A percentile compares a stretch with the other conserved stretches of the same genome.
Evolutionary conservation across 306 rosid species (phyloP).

Genomic region (Datisca glomerata): DNA sequence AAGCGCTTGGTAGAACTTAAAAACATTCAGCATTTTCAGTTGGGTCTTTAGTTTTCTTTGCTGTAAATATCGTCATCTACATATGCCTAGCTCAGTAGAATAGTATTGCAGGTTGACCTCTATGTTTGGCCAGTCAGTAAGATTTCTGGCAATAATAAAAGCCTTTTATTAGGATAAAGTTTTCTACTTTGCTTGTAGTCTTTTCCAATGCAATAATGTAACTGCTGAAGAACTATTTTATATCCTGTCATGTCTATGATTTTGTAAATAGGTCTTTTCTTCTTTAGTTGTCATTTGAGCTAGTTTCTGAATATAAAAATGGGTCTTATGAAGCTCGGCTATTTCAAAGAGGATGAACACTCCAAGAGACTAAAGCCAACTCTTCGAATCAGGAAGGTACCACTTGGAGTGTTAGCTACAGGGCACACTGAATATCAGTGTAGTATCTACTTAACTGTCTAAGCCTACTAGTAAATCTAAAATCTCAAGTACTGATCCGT

Average conservation of each 20-base stretch:
- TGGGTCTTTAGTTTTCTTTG: slow-evolving; percentile 42
- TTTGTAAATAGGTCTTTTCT: no score
- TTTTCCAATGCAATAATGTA: neutral
- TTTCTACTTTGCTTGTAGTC: neutral
- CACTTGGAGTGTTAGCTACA: no score
- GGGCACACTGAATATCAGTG: no score
- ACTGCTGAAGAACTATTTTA: neutral
- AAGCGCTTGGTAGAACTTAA: slow-evolving; percentile 16
- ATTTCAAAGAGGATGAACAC: no score
- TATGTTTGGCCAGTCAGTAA: slow-evolving; percentile 31
- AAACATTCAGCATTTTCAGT: slow-evolving; percentile 20
- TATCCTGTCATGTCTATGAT: neutral
- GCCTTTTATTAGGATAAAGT: slow-evolving; percentile 21
- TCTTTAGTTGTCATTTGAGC: no score
- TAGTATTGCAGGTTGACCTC: slow-evolving; percentile 34
- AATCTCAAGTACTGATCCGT: no score
- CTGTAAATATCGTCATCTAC: slow-evolving; percentile 43
- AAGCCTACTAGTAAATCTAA: no score
- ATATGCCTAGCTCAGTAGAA: slow-evolving; percentile 1
- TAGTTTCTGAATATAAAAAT: no score
- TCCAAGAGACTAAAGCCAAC: no score
- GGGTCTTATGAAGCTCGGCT: no score
- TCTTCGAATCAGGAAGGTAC: no score
- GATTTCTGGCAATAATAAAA: slow-evolving; percentile 38
- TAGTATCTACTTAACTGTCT: no score